These are phyloP conservation scores for Phytopythium chamaehyphon DNA, from an alignment of 352 stramenopile species.

Conservation along the genomic window DNA sequence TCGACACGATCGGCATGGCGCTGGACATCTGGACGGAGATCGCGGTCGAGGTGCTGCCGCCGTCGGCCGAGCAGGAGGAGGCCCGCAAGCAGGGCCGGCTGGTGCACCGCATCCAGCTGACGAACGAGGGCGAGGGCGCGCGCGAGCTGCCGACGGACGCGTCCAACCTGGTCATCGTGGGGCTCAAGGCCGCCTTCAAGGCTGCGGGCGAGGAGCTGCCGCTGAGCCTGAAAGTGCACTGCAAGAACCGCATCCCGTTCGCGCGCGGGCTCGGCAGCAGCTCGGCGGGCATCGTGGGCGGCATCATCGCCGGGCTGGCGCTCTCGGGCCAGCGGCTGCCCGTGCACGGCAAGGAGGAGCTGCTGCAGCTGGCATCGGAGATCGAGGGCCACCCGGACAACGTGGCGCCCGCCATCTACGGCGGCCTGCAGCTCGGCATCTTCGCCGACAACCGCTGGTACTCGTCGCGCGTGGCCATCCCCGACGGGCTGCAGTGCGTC, in stretches of 20 bases:
- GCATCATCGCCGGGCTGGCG: conserved; percentile 98
- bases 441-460: conserved; percentile 95
- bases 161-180: conserved; percentile 92
- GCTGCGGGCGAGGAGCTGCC: conserved; percentile 93
- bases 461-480: conserved; percentile 95
- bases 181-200: conserved; percentile 94
- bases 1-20: conserved; percentile 97
- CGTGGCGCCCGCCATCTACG: conserved; percentile 98
- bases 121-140: conserved; percentile 95
- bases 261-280: conserved; percentile 95
- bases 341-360: conserved; percentile 88
- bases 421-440: conserved; percentile 95
- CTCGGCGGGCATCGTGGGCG: conserved; percentile 97
- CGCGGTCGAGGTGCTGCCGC: conserved; percentile 86
- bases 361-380: conserved; percentile 96
- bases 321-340: conserved; percentile 93
- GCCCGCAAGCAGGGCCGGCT: conserved; percentile 6
- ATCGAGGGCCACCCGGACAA: conserved; percentile 99
- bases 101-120: conserved; percentile 91
- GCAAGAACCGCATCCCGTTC: conserved; percentile 97
- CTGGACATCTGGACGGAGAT: conserved; percentile 99
- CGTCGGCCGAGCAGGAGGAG: conserved; percentile 11
- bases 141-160: conserved; percentile 89
- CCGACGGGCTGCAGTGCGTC: conserved; percentile 95
- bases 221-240: conserved; percentile 93